Base-by-base conservation (phyloP, 2,329 filamentous ascomycete genomes). In the Akanthomyces muscarius region DNA sequence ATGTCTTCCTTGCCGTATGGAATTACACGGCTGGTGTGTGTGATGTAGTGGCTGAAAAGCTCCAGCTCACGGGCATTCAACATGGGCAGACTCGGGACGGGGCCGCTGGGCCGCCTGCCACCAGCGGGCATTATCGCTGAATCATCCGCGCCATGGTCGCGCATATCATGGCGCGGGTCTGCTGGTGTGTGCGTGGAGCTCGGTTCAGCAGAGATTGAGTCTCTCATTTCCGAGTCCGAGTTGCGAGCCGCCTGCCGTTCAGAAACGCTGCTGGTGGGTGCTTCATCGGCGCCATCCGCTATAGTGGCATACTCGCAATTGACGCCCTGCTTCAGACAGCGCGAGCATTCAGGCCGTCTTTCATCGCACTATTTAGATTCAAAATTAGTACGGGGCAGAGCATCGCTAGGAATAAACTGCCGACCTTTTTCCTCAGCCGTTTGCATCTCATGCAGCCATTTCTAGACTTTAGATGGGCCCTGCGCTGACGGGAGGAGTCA, bases 31-130 rank as follows among this genome's bases (percentile, higher is more conserved):
- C 76, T 75, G 0, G 78, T 78, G 64, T 80, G 77, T 0, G 74
- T 72, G 45, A 80, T 70, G 51, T 77, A 80, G 64, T 80, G 77
- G 28, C 71, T 70, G 2, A 80, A 64, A 0, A 80, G 72, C 10
- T 72, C 70, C 1, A 78, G 68, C 30, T 80, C 77, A 16, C 63
- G 61, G 0, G 59, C 50, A 21, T 38, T 36, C 45, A 25, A 62
- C 56, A 47, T 61, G 55, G 56, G 30, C 2, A 42, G 36, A 33
- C 14, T 53, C 13, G 18, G 28, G 23, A 33, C 25, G 33, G 8
- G 23, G 14, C 6, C 30, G 36, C 44, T 33, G n/a, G 42, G 42
- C 6, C 44, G 30, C 23, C 41, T 3, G 23, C 11, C 38, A 10
- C 7, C 41, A 1, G 28, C 14, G 5, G 42, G 42, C 2, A 38